Evolutionary conservation across 129 eudicot genomes (phyloP).

Genomic region (Glebionis coronaria): DNA sequence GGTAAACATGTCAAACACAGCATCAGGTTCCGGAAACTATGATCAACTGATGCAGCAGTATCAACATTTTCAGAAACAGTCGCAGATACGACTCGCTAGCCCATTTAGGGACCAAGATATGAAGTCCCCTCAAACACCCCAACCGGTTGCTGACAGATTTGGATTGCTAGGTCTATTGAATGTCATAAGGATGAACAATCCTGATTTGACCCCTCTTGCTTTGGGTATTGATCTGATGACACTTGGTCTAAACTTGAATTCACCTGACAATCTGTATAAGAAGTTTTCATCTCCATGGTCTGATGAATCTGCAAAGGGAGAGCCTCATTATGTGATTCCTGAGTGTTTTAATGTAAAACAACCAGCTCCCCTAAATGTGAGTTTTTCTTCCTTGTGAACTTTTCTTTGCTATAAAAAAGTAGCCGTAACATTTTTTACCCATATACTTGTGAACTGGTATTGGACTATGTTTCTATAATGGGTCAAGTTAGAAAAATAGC

Average conservation of each 20-base stretch:
- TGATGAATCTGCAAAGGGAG: constrained; percentile 85
- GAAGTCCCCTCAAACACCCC: constrained; percentile 55
- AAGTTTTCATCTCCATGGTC: constrained; percentile 97
- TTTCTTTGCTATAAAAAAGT: background rate
- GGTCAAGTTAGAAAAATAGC: background rate
- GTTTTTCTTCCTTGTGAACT: constrained; percentile 14
- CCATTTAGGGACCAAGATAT: constrained; percentile 70
- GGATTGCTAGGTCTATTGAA: constrained; percentile 76
- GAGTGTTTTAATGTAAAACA: constrained; percentile 72
- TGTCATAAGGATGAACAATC: constrained; percentile 72
- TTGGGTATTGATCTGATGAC: constrained; percentile 81
- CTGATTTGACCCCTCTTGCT: constrained; percentile 74
- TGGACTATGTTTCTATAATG: background rate
- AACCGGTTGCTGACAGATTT: constrained; percentile 53
- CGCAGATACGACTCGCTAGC: constrained; percentile 63
- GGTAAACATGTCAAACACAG: constrained; percentile 44
- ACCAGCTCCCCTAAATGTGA: constrained; percentile 61
- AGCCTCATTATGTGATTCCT: constrained; percentile 68
- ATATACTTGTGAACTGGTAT: background rate
- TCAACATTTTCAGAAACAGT: constrained; percentile 76
- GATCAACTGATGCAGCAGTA: constrained; percentile 80
- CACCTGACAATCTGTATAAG: constrained; percentile 71
- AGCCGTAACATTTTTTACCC: background rate
- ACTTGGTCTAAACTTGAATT: constrained; percentile 76
- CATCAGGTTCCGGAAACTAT: constrained; percentile 49